phyloP scores from a whole-genome alignment of 371 early-diverging fungal genomes.

The Homolaphlyctis polyrhiza region DNA sequence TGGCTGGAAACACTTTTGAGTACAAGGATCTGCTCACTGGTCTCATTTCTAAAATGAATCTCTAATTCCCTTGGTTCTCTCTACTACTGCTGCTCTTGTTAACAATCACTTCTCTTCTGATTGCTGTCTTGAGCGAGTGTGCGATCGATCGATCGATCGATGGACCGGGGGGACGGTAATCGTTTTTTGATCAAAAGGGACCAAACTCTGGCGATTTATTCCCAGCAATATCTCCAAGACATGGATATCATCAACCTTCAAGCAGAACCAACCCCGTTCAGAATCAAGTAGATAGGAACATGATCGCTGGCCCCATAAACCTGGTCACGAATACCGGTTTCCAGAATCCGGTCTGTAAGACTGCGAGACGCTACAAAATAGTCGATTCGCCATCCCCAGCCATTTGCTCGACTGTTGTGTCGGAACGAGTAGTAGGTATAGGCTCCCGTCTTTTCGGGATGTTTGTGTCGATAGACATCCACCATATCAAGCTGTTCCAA shows the following conservation, averaged over 20 bases:
- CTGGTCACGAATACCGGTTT: constrained; percentile 67
- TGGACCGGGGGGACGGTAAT: background rate
- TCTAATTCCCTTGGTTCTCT: constrained; percentile 19
- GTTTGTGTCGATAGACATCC: constrained; percentile 73
- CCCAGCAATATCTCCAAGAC: no score
- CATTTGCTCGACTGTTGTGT: constrained; percentile 64
- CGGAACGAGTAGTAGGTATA: constrained; percentile 84
- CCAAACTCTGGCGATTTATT: background rate
- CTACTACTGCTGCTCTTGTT: no score
- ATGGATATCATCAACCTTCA: no score
- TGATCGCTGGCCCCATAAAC: constrained; percentile 91
- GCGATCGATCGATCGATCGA: no score
- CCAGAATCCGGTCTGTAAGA: constrained; percentile 55
- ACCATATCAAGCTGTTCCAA: constrained; percentile 52
- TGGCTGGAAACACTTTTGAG: constrained; percentile 43
- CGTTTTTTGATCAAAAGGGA: background rate
- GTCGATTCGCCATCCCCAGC: constrained; percentile 85
- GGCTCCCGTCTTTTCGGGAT: constrained; percentile 60
- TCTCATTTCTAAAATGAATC: constrained; percentile 39
- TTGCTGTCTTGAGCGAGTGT: no score
- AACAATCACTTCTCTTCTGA: no score
- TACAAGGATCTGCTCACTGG: constrained; percentile 45
- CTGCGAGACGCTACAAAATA: constrained; percentile 74
- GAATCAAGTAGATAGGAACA: constrained; percentile 67
- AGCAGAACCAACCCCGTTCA: constrained; percentile 16